Conservation (phyloP, 108 stramenopile species). For the Fragilaria radians region DNA sequence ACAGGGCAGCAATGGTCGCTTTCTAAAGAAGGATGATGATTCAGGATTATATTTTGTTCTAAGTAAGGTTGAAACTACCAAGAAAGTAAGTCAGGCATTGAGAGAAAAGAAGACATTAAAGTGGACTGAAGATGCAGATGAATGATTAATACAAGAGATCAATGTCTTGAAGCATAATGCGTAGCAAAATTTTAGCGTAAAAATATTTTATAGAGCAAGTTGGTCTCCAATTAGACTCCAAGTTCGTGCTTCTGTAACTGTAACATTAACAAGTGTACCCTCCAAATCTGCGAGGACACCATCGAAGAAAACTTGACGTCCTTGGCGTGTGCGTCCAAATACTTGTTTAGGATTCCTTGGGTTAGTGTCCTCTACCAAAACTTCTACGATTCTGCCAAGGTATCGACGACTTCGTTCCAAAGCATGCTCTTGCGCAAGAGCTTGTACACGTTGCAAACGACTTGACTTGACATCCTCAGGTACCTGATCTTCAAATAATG, state of each 20-base stretch:
- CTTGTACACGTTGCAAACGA: conserved; percentile 77
- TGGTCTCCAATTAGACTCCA: conserved; percentile 76
- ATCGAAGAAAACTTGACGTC: conserved; percentile 85
- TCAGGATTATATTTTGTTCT: conserved; percentile 3
- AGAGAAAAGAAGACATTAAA: conserved; percentile 16
- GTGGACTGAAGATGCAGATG: background rate
- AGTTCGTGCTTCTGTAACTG: conserved; percentile 69
- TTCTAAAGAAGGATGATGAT: conserved; percentile 15
- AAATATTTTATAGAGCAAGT: too few relatives aligned
- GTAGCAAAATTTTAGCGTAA: background rate
- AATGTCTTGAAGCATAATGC: background rate
- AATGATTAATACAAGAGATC: background rate
- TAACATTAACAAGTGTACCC: conserved; percentile 64
- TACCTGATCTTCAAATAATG: conserved; percentile 77
- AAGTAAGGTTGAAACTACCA: conserved; percentile 18
- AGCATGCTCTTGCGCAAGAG: conserved; percentile 72
- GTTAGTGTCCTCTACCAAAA: conserved; percentile 88
- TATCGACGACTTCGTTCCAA: conserved; percentile 80
- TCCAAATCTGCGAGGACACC: conserved; percentile 63
- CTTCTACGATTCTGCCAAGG: conserved; percentile 67
- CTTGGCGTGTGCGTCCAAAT: conserved; percentile 82
- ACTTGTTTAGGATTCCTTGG: conserved; percentile 77
- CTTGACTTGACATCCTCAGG: conserved; percentile 85
- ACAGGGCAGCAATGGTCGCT: conserved; percentile 10
- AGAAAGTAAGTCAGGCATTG: conserved; percentile 33